A percentile compares a stretch with the other conserved stretches of the same genome.
Conservation (phyloP, 768 basidiomycete species). For the Amylocystis lapponica region DNA sequence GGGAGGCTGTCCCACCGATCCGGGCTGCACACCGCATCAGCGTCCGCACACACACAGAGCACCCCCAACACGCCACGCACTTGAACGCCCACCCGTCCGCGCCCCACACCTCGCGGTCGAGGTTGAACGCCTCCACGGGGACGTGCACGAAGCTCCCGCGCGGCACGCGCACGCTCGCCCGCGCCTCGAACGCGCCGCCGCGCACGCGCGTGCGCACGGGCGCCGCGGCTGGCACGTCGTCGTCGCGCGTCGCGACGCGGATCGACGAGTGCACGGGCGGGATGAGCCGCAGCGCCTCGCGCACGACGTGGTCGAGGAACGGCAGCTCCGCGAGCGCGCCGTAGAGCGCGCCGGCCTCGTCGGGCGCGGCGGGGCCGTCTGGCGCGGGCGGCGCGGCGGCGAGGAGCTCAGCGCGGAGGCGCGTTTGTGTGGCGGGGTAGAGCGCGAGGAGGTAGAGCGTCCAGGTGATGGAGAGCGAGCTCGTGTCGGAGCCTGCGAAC, state of each 20-base stretch:
- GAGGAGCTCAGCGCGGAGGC: conserved; percentile 64
- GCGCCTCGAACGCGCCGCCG: conserved; percentile 40
- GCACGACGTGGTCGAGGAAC: conserved; percentile 68
- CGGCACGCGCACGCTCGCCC: conserved; percentile 41
- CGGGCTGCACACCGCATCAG: conserved; percentile 40
- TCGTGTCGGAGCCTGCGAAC: conserved; percentile 88
- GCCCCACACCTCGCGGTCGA: conserved; percentile 77
- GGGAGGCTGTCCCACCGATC: conserved; percentile 79
- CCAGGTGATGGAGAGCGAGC: conserved; percentile 82
- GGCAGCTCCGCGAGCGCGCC: conserved; percentile 53
- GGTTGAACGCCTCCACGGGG: conserved; percentile 73
- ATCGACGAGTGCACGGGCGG: conserved; percentile 81
- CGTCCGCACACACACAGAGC: neutral
- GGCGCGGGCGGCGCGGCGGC: conserved; percentile 35
- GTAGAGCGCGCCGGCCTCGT: conserved; percentile 61
- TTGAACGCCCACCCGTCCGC: conserved; percentile 76
- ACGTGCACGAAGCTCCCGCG: conserved; percentile 76
- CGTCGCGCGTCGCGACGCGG: conserved; percentile 72
- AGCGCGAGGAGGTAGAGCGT: conserved; percentile 69
- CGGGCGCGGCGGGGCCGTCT: conserved; percentile 34
- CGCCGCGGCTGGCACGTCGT: conserved; percentile 66
- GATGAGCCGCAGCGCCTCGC: conserved; percentile 71
- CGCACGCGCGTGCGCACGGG: conserved; percentile 42
- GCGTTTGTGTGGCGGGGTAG: conserved; percentile 59
- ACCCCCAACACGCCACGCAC: conserved; percentile 31